These are phyloP conservation scores for Pestalotiopsis sp. DNA, from an alignment of 2,329 filamentous ascomycete species.

Conservation along the genomic window DNA sequence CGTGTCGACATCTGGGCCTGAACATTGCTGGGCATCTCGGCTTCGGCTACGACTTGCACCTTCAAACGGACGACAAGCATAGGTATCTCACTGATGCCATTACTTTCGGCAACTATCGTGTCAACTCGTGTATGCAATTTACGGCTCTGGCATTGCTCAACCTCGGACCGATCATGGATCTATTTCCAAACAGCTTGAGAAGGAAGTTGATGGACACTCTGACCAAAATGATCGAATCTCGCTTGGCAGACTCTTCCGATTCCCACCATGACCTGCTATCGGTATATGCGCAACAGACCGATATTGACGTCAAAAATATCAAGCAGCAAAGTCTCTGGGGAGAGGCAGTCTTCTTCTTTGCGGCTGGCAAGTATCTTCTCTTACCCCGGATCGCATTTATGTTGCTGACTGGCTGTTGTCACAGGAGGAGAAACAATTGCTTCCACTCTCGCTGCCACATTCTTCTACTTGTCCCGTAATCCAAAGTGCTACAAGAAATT, in stretches of 20 bases:
- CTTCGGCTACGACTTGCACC: slow-evolving; percentile 22
- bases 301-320: background rate
- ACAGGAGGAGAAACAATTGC: slow-evolving; percentile 32
- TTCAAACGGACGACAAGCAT: slow-evolving; percentile 18
- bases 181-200: background rate
- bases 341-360: slow-evolving; percentile 13
- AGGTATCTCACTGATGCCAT: background rate
- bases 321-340: slow-evolving; percentile 3
- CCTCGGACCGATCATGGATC: background rate
- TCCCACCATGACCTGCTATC: background rate
- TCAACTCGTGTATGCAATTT: background rate
- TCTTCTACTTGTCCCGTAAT: slow-evolving; percentile 38
- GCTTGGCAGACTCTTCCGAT: background rate
- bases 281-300: background rate
- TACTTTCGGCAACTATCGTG: background rate
- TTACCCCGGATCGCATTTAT: background rate
- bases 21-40: slow-evolving; percentile 22
- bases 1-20: slow-evolving; percentile 19
- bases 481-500: slow-evolving; percentile 27
- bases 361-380: background rate
- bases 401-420: background rate
- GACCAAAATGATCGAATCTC: background rate
- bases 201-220: background rate
- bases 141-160: background rate
- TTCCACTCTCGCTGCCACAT: slow-evolving; percentile 30